Conservation (phyloP, 2,329 filamentous ascomycete genomes). For the Cercospora sp. region DNA sequence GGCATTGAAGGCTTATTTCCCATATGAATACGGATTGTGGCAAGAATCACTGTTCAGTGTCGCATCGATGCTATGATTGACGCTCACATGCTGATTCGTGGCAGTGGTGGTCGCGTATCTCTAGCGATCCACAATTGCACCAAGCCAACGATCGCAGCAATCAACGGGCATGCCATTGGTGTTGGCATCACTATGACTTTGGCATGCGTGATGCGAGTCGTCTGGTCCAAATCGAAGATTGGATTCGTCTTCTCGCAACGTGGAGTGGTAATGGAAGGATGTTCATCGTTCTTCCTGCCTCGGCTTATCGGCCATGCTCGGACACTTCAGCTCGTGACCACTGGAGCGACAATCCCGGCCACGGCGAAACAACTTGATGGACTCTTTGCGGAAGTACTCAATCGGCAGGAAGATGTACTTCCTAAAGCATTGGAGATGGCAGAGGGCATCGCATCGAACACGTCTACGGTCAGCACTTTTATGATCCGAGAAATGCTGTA, state of each 20-base stretch:
- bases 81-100: neutral
- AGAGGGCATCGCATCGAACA: conserved; percentile 20
- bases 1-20: no score
- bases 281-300: conserved; percentile 28
- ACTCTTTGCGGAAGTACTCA: conserved; percentile 25
- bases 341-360: conserved; percentile 19
- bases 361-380: conserved; percentile 21
- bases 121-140: conserved; percentile 28
- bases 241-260: conserved; percentile 29
- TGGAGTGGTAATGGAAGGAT: conserved; percentile 26
- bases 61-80: neutral
- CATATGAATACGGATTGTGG: neutral
- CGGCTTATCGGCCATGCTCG: conserved; percentile 22
- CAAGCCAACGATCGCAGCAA: conserved; percentile 28
- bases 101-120: conserved; percentile 24
- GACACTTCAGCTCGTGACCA: conserved; percentile 22
- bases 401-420: conserved; percentile 25
- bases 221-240: conserved; percentile 27
- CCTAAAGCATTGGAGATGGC: conserved; percentile 22
- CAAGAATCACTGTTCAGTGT: neutral
- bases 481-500: conserved; percentile 30
- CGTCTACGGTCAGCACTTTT: conserved; percentile 26
- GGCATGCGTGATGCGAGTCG: conserved; percentile 22
- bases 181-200: conserved; percentile 30
- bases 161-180: conserved; percentile 27